Conservation (phyloP, 306 rosid species). For the Quillaja saponaria region DNA sequence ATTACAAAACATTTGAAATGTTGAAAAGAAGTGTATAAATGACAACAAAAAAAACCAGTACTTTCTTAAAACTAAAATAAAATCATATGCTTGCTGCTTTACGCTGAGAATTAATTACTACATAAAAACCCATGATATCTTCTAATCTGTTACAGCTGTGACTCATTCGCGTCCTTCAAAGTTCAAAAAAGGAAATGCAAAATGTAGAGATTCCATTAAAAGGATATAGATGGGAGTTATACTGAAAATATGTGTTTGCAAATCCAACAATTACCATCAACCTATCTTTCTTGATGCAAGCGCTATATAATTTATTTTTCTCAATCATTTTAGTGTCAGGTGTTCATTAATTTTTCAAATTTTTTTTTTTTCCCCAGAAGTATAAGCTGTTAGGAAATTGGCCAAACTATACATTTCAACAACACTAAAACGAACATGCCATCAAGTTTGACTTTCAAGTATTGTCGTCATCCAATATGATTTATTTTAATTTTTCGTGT, state of each 20-base stretch:
- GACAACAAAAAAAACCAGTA: not conserved
- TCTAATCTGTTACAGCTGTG: conserved; percentile 5
- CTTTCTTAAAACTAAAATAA: not conserved
- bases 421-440: too few relatives aligned
- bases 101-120: not conserved
- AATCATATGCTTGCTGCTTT: not conserved
- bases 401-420: too few relatives aligned
- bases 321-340: too few relatives aligned
- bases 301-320: too few relatives aligned
- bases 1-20: conserved; percentile 14
- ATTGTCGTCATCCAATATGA: not conserved
- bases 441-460: conserved; percentile 13
- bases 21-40: not conserved
- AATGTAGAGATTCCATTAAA: not conserved
- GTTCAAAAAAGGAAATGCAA: conserved; percentile 6
- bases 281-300: too few relatives aligned
- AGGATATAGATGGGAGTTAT: not conserved
- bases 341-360: too few relatives aligned
- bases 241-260: too few relatives aligned
- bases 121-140: conserved; percentile 9
- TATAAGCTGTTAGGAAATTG: too few relatives aligned
- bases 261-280: too few relatives aligned
- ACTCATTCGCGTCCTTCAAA: conserved; percentile 3
- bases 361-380: too few relatives aligned
- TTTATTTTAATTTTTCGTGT: not conserved